phyloP scores from a whole-genome alignment of 345 rosid genomes.

The Camelina hispida region DNA sequence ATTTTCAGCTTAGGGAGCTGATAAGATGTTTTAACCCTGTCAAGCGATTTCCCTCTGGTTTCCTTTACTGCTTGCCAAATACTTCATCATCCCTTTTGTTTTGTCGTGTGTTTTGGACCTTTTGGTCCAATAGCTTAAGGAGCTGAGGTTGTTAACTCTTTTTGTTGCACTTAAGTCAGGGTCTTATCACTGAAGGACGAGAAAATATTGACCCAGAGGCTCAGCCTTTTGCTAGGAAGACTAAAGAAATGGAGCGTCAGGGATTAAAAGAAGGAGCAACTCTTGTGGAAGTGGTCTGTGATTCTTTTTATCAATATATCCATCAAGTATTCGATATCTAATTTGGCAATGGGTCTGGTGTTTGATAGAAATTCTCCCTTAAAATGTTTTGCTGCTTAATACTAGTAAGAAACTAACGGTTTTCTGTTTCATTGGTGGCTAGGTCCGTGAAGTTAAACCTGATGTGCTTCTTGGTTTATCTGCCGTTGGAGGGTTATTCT shows the following conservation, averaged over 20 bases:
- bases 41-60: constrained; percentile 17
- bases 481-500: constrained; percentile 98
- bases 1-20: constrained; percentile 20
- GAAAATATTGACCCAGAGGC: constrained; percentile 78
- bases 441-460: constrained; percentile 94
- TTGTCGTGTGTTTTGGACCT: constrained; percentile 51
- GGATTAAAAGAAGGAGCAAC: constrained; percentile 89
- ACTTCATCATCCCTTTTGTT: constrained; percentile 1
- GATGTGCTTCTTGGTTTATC: constrained; percentile 99
- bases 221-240: constrained; percentile 79
- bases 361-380: neutral
- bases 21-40: neutral
- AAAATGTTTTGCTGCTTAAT: neutral
- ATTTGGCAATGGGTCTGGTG: constrained; percentile 26
- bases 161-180: constrained; percentile 56
- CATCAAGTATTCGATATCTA: constrained; percentile 9
- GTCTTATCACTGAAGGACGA: constrained; percentile 90
- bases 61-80: neutral
- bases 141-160: constrained; percentile 26
- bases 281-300: constrained; percentile 84
- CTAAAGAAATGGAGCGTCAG: constrained; percentile 81
- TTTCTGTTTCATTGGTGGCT: constrained; percentile 42
- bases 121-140: constrained; percentile 48
- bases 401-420: constrained; percentile 21
- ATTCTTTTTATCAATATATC: constrained; percentile 13